Percentiles rank a stretch among this genome's conserved stretches.
These are phyloP conservation scores for Fagopyrum esculentum DNA, from an alignment of 148 eudicot genomes.

Conservation along the genomic window DNA sequence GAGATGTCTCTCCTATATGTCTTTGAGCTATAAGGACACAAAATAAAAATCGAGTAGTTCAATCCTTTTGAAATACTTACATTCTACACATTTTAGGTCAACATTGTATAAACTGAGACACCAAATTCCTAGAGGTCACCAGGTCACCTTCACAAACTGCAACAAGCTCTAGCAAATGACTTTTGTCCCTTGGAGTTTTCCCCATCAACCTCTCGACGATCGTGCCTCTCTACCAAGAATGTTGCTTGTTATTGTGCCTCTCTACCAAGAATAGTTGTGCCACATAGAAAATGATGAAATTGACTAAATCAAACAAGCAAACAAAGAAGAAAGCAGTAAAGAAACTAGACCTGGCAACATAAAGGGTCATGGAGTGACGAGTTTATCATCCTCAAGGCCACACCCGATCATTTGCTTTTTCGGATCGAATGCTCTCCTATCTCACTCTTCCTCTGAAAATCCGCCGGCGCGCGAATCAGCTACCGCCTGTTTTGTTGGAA, in stretches of 20 bases:
- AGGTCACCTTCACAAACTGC: conserved; percentile 85
- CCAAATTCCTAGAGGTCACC: too few species aligned
- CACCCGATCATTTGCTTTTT: conserved; percentile 23
- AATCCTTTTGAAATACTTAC: not conserved
- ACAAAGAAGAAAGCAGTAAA: not conserved
- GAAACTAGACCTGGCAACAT: conserved; percentile 54
- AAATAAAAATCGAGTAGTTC: too few species aligned
- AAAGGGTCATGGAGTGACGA: conserved; percentile 72
- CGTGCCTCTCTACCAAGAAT: conserved; percentile 81
- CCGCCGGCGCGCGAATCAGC: not conserved
- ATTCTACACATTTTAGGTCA: too few species aligned
- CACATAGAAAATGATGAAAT: too few species aligned
- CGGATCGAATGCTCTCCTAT: not conserved
- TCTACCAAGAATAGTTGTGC: too few species aligned
- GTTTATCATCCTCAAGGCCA: conserved; percentile 68
- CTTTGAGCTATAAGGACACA: conserved; percentile 64
- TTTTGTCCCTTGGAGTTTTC: conserved; percentile 62
- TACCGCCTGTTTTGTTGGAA: not conserved
- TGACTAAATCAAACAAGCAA: too few species aligned
- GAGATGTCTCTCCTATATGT: conserved; percentile 93
- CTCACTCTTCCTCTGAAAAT: conserved; percentile 2
- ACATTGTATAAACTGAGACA: not conserved
- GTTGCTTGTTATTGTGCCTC: too few species aligned
- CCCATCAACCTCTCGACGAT: conserved; percentile 89
- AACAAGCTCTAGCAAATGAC: conserved; percentile 67